Conservation (phyloP, 1,139 yeast species). For the Suhomyces maxii region DNA sequence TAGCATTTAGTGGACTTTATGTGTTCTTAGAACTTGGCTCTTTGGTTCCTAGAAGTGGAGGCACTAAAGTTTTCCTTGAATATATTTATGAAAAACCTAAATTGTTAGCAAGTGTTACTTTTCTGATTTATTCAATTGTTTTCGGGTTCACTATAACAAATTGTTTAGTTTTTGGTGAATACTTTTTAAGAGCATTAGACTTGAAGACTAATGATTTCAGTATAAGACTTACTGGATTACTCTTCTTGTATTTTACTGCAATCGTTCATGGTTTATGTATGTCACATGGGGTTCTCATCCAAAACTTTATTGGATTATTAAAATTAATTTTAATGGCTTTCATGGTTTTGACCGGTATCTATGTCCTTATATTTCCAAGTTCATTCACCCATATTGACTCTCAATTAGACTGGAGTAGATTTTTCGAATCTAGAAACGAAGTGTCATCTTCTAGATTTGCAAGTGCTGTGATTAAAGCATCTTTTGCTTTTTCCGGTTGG, state of each 20-base stretch:
- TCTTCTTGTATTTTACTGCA: conserved; percentile 43
- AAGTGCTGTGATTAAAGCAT: conserved; percentile 57
- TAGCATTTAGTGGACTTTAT: conserved; percentile 66
- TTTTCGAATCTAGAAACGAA: conserved; percentile 26
- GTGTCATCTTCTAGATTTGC: conserved; percentile 50
- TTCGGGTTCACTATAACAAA: conserved; percentile 69
- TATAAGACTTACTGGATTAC: conserved; percentile 46
- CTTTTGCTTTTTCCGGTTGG: conserved; percentile 67
- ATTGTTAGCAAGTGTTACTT: conserved; percentile 59
- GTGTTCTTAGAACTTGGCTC: conserved; percentile 70
- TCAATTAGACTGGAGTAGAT: conserved; percentile 34
- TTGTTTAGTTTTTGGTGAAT: conserved; percentile 71
- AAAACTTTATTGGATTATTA: conserved; percentile 56
- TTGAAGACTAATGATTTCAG: conserved; percentile 36
- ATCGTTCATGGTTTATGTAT: conserved; percentile 55
- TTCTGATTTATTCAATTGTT: conserved; percentile 54
- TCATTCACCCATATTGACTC: conserved; percentile 42
- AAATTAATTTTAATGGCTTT: conserved; percentile 50
- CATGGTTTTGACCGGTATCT: conserved; percentile 52
- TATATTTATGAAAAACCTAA: conserved; percentile 61
- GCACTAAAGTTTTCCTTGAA: conserved; percentile 69
- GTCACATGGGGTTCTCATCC: conserved; percentile 53
- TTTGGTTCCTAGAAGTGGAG: conserved; percentile 71
- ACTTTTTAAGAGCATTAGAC: conserved; percentile 53
- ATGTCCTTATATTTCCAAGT: conserved; percentile 46